Conservation (phyloP, 768 basidiomycete genomes). For the Scleroderma bovista region DNA sequence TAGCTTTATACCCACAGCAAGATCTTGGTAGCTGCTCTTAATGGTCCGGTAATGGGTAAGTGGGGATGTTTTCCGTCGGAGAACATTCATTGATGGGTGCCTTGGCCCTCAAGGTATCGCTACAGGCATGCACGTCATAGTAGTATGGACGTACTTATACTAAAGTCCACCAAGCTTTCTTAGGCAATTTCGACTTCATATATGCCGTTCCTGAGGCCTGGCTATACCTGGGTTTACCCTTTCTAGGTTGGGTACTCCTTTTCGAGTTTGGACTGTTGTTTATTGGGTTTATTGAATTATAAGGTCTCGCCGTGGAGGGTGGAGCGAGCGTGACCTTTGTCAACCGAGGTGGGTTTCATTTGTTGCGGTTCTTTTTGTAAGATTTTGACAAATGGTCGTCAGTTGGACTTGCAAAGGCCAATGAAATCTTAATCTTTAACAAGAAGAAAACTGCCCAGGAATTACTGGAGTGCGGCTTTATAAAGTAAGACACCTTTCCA, state of each 20-base stretch:
- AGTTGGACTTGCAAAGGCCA: conserved; percentile 69
- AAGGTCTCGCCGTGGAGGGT: conserved; percentile 63
- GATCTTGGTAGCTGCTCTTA: conserved; percentile 63
- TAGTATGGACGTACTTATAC: neutral
- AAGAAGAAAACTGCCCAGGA: conserved; percentile 59
- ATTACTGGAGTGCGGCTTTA: conserved; percentile 53
- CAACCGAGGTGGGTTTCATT: conserved; percentile 48
- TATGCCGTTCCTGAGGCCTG: conserved; percentile 57
- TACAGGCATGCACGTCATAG: conserved; percentile 38
- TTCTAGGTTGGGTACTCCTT: conserved; percentile 39
- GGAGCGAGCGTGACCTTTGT: conserved; percentile 66
- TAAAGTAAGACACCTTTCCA: conserved; percentile 40
- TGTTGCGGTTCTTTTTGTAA: neutral
- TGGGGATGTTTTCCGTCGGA: neutral
- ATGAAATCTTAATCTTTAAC: conserved; percentile 67
- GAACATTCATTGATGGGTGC: conserved; percentile 1
- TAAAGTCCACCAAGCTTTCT: conserved; percentile 38
- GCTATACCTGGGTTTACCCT: conserved; percentile 64
- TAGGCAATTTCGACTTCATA: conserved; percentile 75
- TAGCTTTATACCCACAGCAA: conserved; percentile 69
- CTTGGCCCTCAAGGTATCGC: conserved; percentile 45
- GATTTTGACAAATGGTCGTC: neutral
- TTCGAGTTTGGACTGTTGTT: neutral
- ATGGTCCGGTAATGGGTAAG: conserved; percentile 73
- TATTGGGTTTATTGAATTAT: neutral